Percentiles rank a stretch among this genome's conserved stretches.
Evolutionary conservation across 805 yeast genomes (phyloP).

Genomic region (Nakazawaea sp.): DNA sequence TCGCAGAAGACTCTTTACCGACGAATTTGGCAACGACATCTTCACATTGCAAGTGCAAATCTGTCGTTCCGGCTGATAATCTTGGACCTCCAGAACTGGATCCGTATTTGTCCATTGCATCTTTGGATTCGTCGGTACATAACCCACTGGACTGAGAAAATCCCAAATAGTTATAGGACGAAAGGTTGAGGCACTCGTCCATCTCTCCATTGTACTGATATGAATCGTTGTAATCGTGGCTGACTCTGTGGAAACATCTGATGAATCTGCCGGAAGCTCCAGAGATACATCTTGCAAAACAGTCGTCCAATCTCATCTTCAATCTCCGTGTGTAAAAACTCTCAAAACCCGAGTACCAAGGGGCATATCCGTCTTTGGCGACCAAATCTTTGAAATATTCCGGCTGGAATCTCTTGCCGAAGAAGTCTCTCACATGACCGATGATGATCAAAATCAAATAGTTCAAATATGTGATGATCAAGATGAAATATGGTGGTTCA

Average conservation of each 20-base stretch:
- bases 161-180: constrained; percentile 92
- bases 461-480: constrained; percentile 77
- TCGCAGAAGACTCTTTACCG: constrained; percentile 82
- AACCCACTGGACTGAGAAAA: constrained; percentile 93
- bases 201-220: constrained; percentile 74
- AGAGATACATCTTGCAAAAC: constrained; percentile 92
- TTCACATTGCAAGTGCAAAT: constrained; percentile 71
- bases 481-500: constrained; percentile 79
- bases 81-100: constrained; percentile 76
- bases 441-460: constrained; percentile 78
- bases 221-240: constrained; percentile 56
- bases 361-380: constrained; percentile 87
- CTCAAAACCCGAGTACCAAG: constrained; percentile 92
- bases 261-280: constrained; percentile 96
- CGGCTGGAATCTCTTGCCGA: constrained; percentile 70
- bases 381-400: constrained; percentile 57
- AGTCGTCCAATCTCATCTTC: constrained; percentile 86
- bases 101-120: constrained; percentile 62
- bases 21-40: constrained; percentile 72
- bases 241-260: constrained; percentile 69
- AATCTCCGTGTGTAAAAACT: constrained; percentile 88
- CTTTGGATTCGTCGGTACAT: constrained; percentile 76
- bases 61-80: constrained; percentile 65
- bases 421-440: constrained; percentile 87
- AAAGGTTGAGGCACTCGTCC: constrained; percentile 73